phyloP scores from a whole-genome alignment of 805 yeast species.

The Starmerella khaoyaiensis region DNA sequence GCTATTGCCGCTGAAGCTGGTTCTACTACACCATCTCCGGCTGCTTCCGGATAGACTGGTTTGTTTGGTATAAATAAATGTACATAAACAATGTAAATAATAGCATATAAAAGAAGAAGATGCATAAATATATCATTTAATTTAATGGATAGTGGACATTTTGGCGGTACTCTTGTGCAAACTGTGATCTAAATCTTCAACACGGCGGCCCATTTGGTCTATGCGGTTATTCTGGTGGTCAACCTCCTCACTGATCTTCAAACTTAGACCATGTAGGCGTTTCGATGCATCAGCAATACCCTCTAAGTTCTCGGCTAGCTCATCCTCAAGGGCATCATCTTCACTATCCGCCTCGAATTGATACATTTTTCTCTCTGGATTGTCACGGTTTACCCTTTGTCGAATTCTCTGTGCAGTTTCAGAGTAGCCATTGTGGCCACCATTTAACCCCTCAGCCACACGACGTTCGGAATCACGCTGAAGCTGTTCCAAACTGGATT shows the following conservation, averaged over 20 bases:
- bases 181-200: constrained; percentile 72
- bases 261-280: constrained; percentile 60
- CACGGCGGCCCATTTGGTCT: constrained; percentile 64
- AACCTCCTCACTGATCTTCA: constrained; percentile 62
- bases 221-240: constrained; percentile 65
- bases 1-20: constrained; percentile 10
- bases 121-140: too few species aligned
- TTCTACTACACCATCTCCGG: constrained; percentile 11
- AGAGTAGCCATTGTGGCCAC: constrained; percentile 19
- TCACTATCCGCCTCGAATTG: constrained; percentile 67
- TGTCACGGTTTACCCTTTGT: constrained; percentile 37
- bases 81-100: too few species aligned
- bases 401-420: constrained; percentile 34
- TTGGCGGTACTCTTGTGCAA: constrained; percentile 66
- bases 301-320: constrained; percentile 70
- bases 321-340: constrained; percentile 85
- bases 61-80: too few species aligned
- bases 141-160: constrained; percentile 33
- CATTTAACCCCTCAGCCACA: constrained; percentile 38
- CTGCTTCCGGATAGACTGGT: constrained; percentile 9
- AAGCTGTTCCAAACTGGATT: constrained; percentile 47
- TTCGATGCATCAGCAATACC: constrained; percentile 57
- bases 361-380: constrained; percentile 26
- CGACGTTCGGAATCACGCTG: constrained; percentile 57
- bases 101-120: too few species aligned